A percentile compares a stretch with the other conserved stretches of the same genome.
Conservation (phyloP, 169 alveolate genomes). For the Plasmodium knowlesi region DNA sequence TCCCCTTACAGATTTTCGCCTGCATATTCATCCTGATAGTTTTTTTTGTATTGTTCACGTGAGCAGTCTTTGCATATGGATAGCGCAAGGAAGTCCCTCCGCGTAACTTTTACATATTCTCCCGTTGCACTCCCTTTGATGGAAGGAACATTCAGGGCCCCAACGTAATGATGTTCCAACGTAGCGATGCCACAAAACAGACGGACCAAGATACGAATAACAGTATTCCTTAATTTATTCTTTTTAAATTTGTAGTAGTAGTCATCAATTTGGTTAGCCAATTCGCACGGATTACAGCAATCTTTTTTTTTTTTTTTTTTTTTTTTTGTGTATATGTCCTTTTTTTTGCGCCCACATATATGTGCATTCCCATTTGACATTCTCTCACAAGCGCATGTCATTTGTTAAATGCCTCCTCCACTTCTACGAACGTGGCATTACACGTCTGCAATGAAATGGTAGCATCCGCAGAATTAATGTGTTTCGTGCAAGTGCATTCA, state of each 20-base stretch:
- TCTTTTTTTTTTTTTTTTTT: neutral
- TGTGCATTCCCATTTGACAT: neutral
- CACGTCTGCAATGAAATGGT: neutral
- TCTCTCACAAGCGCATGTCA: neutral
- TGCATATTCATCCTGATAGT: slow-evolving; percentile 51
- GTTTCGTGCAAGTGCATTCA: neutral
- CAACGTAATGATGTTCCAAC: neutral
- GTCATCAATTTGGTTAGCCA: neutral
- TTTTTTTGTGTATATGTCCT: neutral
- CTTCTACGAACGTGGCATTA: neutral
- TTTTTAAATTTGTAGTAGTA: neutral
- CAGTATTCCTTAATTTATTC: neutral
- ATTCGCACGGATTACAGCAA: neutral
- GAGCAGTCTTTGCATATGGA: neutral
- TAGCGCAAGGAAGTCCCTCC: neutral
- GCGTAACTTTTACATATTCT: neutral
- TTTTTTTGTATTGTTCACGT: slow-evolving; percentile 49
- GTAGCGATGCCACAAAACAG: neutral
- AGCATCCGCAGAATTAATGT: neutral
- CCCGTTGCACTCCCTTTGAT: neutral
- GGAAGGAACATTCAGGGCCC: neutral
- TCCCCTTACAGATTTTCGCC: slow-evolving; percentile 18
- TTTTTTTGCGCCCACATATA: neutral
- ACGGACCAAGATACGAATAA: neutral
- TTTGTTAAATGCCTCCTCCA: neutral